Evolutionary conservation across 768 basidiomycete species (phyloP), one percentile per base, ranked within the genome.

Genomic region (Boletus reticulatus): DNA sequence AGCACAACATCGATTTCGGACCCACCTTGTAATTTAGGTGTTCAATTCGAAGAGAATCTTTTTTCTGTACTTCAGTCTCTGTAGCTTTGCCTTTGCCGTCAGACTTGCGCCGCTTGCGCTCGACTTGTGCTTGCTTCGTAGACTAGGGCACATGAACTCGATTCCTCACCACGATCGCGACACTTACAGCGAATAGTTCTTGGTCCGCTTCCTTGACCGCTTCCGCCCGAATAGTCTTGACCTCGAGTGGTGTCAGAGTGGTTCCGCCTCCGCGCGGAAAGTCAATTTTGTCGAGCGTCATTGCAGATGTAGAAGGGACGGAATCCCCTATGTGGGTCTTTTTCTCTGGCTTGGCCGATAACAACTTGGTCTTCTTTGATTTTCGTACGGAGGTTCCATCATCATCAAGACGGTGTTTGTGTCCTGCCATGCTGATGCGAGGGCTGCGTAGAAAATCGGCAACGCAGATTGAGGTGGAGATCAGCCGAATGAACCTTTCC

Each of bases 231-330:
- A 92, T 83, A 50, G 85, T 76, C 72, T 95, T 94, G 51, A 94
- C 87, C 71, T 99, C 95, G 8, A 92, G 74, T 32, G 94, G 88
- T 19, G 95, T 97, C 62, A 96, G 81, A 32, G 77, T 81, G 1
- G 93, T 90, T 50, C 96, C 96, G 27, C 96, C 96, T 27, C 96
- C 97, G 62, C 96, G 85, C 54, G 95, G 95, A 73, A 98, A 99
- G 71, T 95, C 93, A 48, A 92, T 81, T 65, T 95, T 94, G 38
- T 93, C 85, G 11, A 78, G 57, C 36, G 76, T 71, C 53, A 78
- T 63, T 60, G 67, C 73, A n/a, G 79, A 76, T 29, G 68, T 60
- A 11, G 72, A 60, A 48, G 73, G 68, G 4, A 70, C 58, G 11
- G 73, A 54, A 19, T 73, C 69, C 19, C 64, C 59, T 58, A 63